Evolutionary conservation across 2,329 filamentous ascomycete genomes (phyloP), one percentile per base, ranked within the genome.

Genomic region (Neofusicoccum laricinum): DNA sequence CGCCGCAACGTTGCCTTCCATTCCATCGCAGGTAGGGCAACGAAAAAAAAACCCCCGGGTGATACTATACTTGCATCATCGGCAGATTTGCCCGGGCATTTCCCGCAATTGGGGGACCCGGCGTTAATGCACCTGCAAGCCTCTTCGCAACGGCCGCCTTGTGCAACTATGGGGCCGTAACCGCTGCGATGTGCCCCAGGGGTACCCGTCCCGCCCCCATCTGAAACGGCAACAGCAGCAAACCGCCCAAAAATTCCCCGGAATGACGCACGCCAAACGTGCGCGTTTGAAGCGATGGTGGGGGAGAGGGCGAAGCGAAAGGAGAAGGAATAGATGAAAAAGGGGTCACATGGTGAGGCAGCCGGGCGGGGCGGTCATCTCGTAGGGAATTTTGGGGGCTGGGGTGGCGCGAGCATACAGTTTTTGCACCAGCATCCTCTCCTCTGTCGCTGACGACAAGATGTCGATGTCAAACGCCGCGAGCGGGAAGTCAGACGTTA

Each of bases 171-270:
- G 48, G 14, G 40, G 50, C 50, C 34, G 38, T 55, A 34, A 30
- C 36, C 34, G 40, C 41, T 55, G 43, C 53, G 25, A 58, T 45
- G 38, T 45, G 53, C 53, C 53, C 40, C 48, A 50, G 48, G 48
- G 48, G 30, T 50, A 48, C 40, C 32, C 32, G 34, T 19, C n/a
- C 21, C 25, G 40, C 5, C 34, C 34, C 21, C n/a, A 17, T 58
- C 55, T 59, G 55, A 59, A 59, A 59, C 55, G 40, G 30, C 55
- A 46, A 25, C 55, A 43, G 53, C 38, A 58, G 55, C 55, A 45
- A 36, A 17, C 51, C 17, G 36, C 34, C 51, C n/a, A 17, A 43
- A 36, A 59, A 59, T 46, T 59, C 55, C 55, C 55, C 55, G 55
- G 55, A 15, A 45, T 59, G 41, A 59, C 40, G 55, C 55, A 59